Evolutionary conservation across 345 rosid genomes (phyloP).

Genomic region (Passiflora organensis): DNA sequence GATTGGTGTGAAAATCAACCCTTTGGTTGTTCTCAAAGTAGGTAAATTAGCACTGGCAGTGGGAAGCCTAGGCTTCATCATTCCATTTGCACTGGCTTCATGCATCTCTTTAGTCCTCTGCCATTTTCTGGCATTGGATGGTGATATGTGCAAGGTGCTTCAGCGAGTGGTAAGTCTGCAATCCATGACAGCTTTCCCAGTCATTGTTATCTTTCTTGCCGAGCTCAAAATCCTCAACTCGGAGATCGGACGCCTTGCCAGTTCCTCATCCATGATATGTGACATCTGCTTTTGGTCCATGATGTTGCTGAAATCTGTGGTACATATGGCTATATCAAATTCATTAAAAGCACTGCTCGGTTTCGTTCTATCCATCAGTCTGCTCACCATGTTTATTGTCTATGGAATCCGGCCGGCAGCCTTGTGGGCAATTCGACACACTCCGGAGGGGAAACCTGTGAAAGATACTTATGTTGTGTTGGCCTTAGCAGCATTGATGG

Average conservation of each 20-base stretch:
- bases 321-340: slow-evolving; percentile 1
- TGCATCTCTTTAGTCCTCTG: slow-evolving; percentile 5
- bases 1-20: slow-evolving; percentile 36
- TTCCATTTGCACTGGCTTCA: slow-evolving; percentile 13
- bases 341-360: slow-evolving; percentile 9
- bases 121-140: slow-evolving; percentile 8
- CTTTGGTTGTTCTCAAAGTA: slow-evolving; percentile 4
- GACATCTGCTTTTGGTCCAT: slow-evolving; percentile 9
- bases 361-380: slow-evolving; percentile 8
- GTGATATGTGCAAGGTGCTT: slow-evolving; percentile 11
- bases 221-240: slow-evolving; percentile 40
- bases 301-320: slow-evolving; percentile 9
- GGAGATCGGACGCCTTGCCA: slow-evolving; percentile 39
- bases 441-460: slow-evolving; percentile 32
- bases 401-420: slow-evolving; percentile 27
- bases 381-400: slow-evolving; percentile 9
- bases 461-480: slow-evolving; percentile 29
- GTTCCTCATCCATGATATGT: slow-evolving; percentile 25
- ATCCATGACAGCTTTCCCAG: slow-evolving; percentile 36
- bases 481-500: slow-evolving; percentile 19
- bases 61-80: slow-evolving; percentile 10
- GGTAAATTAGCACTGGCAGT: slow-evolving; percentile 7
- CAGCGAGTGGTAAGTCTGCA: slow-evolving; percentile 8
- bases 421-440: slow-evolving; percentile 25
- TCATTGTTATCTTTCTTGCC: slow-evolving; percentile 24